A percentile compares a stretch with the other conserved stretches of the same genome.
phyloP scores from a whole-genome alignment of 2,329 filamentous ascomycete genomes.

The Nigrograna mackinnonii region DNA sequence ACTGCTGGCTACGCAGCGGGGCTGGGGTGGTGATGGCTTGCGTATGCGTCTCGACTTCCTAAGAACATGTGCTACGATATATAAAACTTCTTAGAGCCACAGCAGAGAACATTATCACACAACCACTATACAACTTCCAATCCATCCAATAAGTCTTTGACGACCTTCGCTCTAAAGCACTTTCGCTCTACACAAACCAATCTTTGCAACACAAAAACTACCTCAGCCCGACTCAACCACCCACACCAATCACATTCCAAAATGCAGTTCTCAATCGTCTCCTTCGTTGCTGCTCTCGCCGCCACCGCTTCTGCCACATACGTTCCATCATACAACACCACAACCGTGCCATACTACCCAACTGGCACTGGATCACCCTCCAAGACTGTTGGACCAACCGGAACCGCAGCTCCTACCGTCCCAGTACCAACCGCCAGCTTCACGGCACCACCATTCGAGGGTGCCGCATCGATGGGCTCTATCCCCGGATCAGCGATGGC shows the following conservation, averaged over 20 bases:
- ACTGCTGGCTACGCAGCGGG: no score
- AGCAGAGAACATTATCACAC: neutral
- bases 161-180: no score
- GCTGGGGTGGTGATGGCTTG: no score
- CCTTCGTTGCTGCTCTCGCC: conserved; percentile 16
- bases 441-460: conserved; percentile 27
- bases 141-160: neutral
- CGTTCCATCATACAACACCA: conserved; percentile 26
- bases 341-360: conserved; percentile 20
- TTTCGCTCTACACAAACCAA: neutral
- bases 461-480: conserved; percentile 24
- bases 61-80: conserved; percentile 1
- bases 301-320: conserved; percentile 29
- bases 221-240: neutral
- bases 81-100: neutral
- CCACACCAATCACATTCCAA: conserved; percentile 9
- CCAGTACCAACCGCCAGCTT: conserved; percentile 14
- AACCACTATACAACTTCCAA: neutral
- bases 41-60: neutral
- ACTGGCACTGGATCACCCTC: conserved; percentile 23
- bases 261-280: conserved; percentile 36
- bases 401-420: conserved; percentile 10
- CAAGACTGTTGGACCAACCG: conserved; percentile 21
- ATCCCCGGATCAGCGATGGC: conserved; percentile 30
- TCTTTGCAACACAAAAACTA: neutral